Conservation (phyloP, 164 flowering plant species). For the Tetracentron sinense region DNA sequence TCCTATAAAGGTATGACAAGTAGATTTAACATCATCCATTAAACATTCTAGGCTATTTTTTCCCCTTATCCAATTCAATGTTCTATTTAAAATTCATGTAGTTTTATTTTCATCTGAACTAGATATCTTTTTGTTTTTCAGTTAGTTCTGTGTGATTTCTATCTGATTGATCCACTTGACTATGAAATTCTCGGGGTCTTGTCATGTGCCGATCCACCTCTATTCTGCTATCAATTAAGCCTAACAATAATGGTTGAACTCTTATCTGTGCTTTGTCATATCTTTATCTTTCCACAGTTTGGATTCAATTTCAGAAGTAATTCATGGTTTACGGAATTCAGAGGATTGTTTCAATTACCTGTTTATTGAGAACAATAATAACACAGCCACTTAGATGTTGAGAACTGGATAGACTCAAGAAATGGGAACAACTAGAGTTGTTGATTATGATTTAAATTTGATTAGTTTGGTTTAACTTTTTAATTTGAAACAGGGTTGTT, state of each 20-base stretch:
- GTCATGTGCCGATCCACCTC: too few relatives aligned
- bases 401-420: neutral
- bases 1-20: conserved; percentile 41
- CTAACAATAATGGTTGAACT: neutral
- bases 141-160: too few relatives aligned
- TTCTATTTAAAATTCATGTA: conserved; percentile 1
- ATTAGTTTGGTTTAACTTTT: too few relatives aligned
- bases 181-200: neutral
- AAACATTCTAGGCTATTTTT: neutral
- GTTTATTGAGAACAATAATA: too few relatives aligned
- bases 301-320: neutral
- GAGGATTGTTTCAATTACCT: too few relatives aligned
- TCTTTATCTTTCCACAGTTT: neutral
- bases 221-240: neutral
- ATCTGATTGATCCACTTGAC: neutral
- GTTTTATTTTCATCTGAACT: neutral
- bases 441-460: too few relatives aligned
- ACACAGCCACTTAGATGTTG: neutral
- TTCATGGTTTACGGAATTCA: neutral
- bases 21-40: neutral
- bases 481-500: too few relatives aligned
- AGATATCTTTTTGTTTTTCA: too few relatives aligned
- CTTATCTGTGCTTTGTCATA: neutral
- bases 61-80: neutral
- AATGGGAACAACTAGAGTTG: neutral